Percentiles rank a stretch among this genome's conserved stretches.
Evolutionary conservation across 495 filamentous ascomycete species (phyloP).

Genomic region (Friedmanniomyces simplex): DNA sequence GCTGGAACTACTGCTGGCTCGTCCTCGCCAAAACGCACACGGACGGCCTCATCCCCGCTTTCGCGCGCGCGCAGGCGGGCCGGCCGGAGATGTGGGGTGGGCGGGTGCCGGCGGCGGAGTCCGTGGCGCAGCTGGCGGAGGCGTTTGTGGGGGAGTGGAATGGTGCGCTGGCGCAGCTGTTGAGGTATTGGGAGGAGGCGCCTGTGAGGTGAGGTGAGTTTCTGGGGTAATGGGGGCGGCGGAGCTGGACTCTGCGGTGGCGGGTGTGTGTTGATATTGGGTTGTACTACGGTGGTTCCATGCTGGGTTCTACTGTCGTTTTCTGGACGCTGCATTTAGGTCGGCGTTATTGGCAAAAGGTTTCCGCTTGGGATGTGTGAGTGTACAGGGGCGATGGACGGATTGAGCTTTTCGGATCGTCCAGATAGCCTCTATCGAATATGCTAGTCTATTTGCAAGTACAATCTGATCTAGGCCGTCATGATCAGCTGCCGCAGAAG

Average conservation of each 20-base stretch:
- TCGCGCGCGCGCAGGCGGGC: constrained; percentile 48
- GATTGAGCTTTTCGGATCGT: too few species aligned
- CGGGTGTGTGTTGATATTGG: not conserved
- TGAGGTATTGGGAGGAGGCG: constrained; percentile 55
- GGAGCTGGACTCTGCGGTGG: not conserved
- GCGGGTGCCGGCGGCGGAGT: constrained; percentile 42
- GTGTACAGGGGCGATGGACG: too few species aligned
- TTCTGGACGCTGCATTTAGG: not conserved
- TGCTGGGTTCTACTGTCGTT: not conserved
- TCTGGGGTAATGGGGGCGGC: too few species aligned
- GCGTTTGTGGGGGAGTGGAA: constrained; percentile 61
- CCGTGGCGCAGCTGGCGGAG: constrained; percentile 47
- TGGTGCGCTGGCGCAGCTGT: constrained; percentile 52
- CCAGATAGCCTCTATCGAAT: too few species aligned
- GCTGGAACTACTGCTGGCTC: constrained; percentile 73
- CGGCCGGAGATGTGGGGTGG: constrained; percentile 67
- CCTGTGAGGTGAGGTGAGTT: constrained; percentile 28
- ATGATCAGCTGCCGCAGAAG: too few species aligned
- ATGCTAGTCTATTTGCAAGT: too few species aligned
- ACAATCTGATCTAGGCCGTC: too few species aligned
- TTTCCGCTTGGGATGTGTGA: too few species aligned
- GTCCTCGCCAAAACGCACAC: constrained; percentile 56
- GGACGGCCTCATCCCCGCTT: constrained; percentile 51
- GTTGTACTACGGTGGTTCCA: not conserved
- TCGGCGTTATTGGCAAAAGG: not conserved